Evolutionary conservation across 2,329 filamentous ascomycete genomes (phyloP).

Genomic region (Scopulariopsis brevicaulis): DNA sequence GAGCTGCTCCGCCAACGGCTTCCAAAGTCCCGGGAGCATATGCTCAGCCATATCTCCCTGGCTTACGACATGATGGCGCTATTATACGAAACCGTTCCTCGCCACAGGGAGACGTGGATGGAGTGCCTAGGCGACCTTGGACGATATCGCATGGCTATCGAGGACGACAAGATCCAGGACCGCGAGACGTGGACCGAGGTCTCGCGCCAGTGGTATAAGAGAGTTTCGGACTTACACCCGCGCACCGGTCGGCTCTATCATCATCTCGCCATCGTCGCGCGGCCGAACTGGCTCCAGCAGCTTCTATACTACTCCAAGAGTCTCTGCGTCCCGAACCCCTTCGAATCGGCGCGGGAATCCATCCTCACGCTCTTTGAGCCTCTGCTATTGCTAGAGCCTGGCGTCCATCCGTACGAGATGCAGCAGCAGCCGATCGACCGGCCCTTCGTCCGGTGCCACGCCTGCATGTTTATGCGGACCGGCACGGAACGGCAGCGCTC

Average conservation of each 20-base stretch:
- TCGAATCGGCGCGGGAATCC: constrained; percentile 55
- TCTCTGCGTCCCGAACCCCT: constrained; percentile 56
- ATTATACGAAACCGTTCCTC: constrained; percentile 72
- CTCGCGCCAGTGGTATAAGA: constrained; percentile 72
- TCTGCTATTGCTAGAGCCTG: constrained; percentile 33
- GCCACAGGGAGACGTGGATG: constrained; percentile 83
- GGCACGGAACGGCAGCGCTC: constrained; percentile 31
- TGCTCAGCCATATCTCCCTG: constrained; percentile 82
- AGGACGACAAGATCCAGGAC: constrained; percentile 66
- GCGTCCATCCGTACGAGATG: constrained; percentile 20
- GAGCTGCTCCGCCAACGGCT: constrained; percentile 65
- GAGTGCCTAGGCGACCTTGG: constrained; percentile 84
- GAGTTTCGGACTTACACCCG: constrained; percentile 67
- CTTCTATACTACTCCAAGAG: constrained; percentile 63
- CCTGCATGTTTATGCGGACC: constrained; percentile 47
- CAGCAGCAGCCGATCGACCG: constrained; percentile 31
- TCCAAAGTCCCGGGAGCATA: constrained; percentile 71
- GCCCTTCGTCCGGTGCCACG: constrained; percentile 52
- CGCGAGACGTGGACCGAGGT: constrained; percentile 75
- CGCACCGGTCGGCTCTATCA: constrained; percentile 74
- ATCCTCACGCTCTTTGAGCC: constrained; percentile 60
- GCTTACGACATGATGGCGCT: constrained; percentile 87
- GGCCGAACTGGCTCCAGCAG: constrained; percentile 59
- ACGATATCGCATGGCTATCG: constrained; percentile 80
- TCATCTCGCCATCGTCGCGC: constrained; percentile 69